Conservation (phyloP, 306 rosid genomes). For the Arachis stenosperma region DNA sequence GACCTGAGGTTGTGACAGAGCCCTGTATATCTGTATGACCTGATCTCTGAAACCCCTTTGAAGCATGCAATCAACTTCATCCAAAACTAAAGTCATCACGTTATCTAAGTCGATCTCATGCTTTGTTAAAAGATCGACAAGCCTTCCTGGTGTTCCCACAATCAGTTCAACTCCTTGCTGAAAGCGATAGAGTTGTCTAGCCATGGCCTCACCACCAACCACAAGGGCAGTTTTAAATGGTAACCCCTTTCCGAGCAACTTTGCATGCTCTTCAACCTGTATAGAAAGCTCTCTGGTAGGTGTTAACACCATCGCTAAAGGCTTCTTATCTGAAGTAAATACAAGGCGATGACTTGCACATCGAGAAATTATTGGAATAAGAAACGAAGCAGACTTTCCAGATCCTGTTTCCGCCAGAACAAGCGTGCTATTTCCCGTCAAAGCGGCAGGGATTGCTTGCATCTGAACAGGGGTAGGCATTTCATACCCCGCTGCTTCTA, state of each 20-base stretch:
- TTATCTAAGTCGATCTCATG: slow-evolving; percentile 68
- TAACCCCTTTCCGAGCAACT: slow-evolving; percentile 74
- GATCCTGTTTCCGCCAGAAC: slow-evolving; percentile 84
- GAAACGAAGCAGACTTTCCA: slow-evolving; percentile 81
- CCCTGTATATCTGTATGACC: slow-evolving; percentile 74
- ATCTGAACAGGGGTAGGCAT: slow-evolving; percentile 89
- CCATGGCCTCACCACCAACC: slow-evolving; percentile 88
- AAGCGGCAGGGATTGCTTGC: slow-evolving; percentile 90
- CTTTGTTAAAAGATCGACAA: slow-evolving; percentile 73
- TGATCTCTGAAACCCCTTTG: slow-evolving; percentile 82
- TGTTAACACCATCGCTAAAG: slow-evolving; percentile 72
- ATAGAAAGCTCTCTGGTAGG: slow-evolving; percentile 88
- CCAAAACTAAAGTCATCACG: slow-evolving; percentile 66
- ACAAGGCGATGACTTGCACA: slow-evolving; percentile 51
- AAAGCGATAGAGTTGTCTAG: slow-evolving; percentile 77
- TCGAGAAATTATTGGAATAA: slow-evolving; percentile 65
- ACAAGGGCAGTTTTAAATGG: slow-evolving; percentile 92
- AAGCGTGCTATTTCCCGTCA: slow-evolving; percentile 67
- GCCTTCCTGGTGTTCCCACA: slow-evolving; percentile 84
- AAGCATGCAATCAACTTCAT: slow-evolving; percentile 89
- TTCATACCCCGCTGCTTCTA: slow-evolving; percentile 77
- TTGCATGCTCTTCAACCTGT: slow-evolving; percentile 82
- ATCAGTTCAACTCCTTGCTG: slow-evolving; percentile 85
- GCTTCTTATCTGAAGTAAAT: slow-evolving; percentile 45
- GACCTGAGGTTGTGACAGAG: slow-evolving; percentile 78